Base-by-base conservation (phyloP, 495 filamentous ascomycete genomes). In the Penicillium macrosclerotiorum region DNA sequence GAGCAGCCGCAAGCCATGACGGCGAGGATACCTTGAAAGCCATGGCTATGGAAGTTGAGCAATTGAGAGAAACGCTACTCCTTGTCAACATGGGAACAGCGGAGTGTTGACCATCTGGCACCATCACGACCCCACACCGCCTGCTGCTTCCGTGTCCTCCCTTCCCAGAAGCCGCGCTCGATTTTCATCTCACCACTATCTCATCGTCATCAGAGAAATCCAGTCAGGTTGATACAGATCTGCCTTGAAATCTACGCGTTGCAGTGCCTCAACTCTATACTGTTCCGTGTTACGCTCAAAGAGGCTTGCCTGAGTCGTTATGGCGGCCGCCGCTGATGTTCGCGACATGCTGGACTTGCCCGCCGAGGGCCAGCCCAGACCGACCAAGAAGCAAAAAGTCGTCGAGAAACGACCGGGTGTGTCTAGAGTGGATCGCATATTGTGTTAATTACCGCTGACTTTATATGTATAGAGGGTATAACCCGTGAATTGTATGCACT, bases 281-380 rank as follows among this genome's bases (percentile, higher is more conserved):
- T 16, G 5, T 13, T 8, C 22, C 19, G 5, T 16, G 24, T 37
- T 48, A 22, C 25, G 31, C 44, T 42, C 37, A 25, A 45, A 11
- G n/a, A 42, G 18, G 31, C n/a, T 39, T 22, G 4, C 11, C 34
- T 44, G 30, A 37, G 44, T 49, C 63, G 72, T 45, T 55, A 91
- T 89, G 84, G 79, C 85, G 54, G 73, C 85, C 57, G 75, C 73
- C 54, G 89, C 88, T 67, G 90, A 95, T 78, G 82, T 93, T 45
- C 89, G 87, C 68, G 90, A 95, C 68, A 88, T 95, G 65, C 84
- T 95, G 67, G 86, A 89, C 65, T 73, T 94, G 60, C 83, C 88
- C 39, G 76, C 71, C 44, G 75, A 85, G 57, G 81, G 79, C 50
- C 69, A 79, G 51, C 70, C 79, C 30, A 74, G 77, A 44, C 82